A percentile compares a stretch with the other conserved stretches of the same genome.
phyloP scores from a whole-genome alignment of 805 yeast species.

The Hanseniaspora pseudoguilliermondii region DNA sequence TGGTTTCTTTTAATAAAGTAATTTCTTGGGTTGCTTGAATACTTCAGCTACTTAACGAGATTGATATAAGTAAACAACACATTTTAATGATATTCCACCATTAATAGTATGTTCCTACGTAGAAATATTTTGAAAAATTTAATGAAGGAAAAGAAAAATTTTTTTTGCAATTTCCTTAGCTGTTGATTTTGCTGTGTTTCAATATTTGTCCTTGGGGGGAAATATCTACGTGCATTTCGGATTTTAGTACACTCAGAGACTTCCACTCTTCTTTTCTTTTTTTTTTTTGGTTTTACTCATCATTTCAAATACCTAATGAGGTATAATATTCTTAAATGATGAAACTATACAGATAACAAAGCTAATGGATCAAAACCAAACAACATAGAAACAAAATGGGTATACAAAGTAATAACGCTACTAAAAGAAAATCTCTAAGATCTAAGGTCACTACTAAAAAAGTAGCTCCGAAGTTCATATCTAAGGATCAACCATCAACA shows the following conservation, averaged over 20 bases:
- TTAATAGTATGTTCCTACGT: neutral
- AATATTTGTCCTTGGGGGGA: too few species aligned
- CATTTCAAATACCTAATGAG: too few species aligned
- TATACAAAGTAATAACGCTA: conserved; percentile 6
- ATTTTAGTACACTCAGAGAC: too few species aligned
- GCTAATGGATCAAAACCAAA: neutral
- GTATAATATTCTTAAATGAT: too few species aligned
- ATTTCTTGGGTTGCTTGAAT: neutral
- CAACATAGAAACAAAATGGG: conserved; percentile 25
- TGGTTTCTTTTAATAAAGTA: neutral
- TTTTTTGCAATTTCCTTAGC: neutral
- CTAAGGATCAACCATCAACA: neutral
- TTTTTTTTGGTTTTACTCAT: neutral
- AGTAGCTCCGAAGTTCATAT: conserved; percentile 10
- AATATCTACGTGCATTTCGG: too few species aligned
- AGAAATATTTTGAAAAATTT: neutral
- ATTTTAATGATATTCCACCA: too few species aligned
- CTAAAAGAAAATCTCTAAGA: conserved; percentile 11
- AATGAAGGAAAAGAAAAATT: neutral
- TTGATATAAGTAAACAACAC: too few species aligned
- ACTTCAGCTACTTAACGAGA: too few species aligned
- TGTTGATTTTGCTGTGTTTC: too few species aligned
- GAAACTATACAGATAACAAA: too few species aligned
- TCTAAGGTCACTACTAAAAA: conserved; percentile 7
- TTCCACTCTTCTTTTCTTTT: neutral